Evolutionary conservation across 1,284 basidiomycete genomes (phyloP).

Genomic region (Marasmius oreades): DNA sequence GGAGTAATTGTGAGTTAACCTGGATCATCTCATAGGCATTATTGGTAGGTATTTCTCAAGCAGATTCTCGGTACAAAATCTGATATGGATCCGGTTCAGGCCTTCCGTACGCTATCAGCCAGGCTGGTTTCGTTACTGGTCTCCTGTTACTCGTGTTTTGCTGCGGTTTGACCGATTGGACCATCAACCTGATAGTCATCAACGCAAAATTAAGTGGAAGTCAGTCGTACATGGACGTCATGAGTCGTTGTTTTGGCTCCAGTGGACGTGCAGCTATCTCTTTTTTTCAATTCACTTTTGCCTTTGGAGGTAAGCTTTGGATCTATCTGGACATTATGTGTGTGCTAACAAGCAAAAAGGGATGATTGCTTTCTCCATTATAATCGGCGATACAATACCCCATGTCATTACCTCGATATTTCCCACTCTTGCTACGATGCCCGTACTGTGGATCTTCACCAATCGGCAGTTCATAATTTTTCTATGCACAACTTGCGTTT

Average conservation of each 20-base stretch:
- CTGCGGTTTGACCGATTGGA: slow-evolving; percentile 94
- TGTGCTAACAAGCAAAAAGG: slow-evolving; percentile 38
- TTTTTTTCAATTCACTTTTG: slow-evolving; percentile 97
- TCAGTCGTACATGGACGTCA: slow-evolving; percentile 93
- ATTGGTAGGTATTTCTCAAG: slow-evolving; percentile 56
- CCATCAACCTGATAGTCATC: slow-evolving; percentile 91
- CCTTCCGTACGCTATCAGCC: slow-evolving; percentile 87
- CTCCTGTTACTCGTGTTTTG: slow-evolving; percentile 78
- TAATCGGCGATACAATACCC: slow-evolving; percentile 94
- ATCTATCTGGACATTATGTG: slow-evolving; percentile 6
- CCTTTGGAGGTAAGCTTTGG: slow-evolving; percentile 80
- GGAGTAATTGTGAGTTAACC: slow-evolving; percentile 13
- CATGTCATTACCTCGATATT: slow-evolving; percentile 89
- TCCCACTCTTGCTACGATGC: slow-evolving; percentile 67
- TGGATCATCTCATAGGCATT: slow-evolving; percentile 51
- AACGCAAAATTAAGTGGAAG: slow-evolving; percentile 96
- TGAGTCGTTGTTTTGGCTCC: slow-evolving; percentile 92
- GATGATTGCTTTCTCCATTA: slow-evolving; percentile 96
- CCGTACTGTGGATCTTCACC: slow-evolving; percentile 73
- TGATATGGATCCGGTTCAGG: slow-evolving; percentile 40
- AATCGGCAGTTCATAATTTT: slow-evolving; percentile 89
- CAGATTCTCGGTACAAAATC: not conserved
- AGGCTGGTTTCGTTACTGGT: slow-evolving; percentile 91
- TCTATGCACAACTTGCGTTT: slow-evolving; percentile 82
- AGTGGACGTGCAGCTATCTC: slow-evolving; percentile 90